Percentiles rank a stretch among this genome's conserved stretches.
Evolutionary conservation across 257 asterid species (phyloP).

Genomic region (Capsicum chinense): DNA sequence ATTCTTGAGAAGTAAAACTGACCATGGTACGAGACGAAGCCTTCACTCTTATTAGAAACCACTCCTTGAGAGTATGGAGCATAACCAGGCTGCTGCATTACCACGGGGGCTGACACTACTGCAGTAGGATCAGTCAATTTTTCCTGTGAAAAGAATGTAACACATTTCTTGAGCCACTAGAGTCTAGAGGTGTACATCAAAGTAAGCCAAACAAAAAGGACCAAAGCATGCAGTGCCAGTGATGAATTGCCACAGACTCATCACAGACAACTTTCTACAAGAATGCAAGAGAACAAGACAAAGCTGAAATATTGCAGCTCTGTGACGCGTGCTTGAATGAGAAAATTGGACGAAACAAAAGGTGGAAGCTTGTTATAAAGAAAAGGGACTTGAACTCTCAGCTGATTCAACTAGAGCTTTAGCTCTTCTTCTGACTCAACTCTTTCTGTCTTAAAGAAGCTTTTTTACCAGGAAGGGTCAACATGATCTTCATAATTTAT

Average conservation of each 20-base stretch:
- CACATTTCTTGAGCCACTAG: conserved; percentile 34
- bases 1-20: conserved; percentile 14
- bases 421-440: too few relatives aligned
- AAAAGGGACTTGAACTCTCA: too few relatives aligned
- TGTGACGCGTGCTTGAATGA: too few relatives aligned
- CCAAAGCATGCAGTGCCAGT: too few relatives aligned
- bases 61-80: conserved; percentile 52
- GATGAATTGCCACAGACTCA: background rate
- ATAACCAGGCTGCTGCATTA: conserved; percentile 53
- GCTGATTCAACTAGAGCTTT: too few relatives aligned
- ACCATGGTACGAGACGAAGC: conserved; percentile 60
- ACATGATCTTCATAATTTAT: too few relatives aligned
- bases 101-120: conserved; percentile 55
- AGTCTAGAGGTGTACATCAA: conserved; percentile 26
- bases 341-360: too few relatives aligned
- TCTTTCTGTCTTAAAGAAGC: too few relatives aligned
- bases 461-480: too few relatives aligned
- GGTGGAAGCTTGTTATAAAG: too few relatives aligned
- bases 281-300: background rate
- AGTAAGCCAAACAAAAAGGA: conserved; percentile 28
- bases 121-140: conserved; percentile 54
- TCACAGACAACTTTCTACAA: background rate
- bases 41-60: conserved; percentile 54
- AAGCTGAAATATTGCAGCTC: too few relatives aligned
- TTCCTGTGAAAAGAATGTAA: conserved; percentile 60